These are phyloP conservation scores for Monoraphidium neglectum DNA, from an alignment of 139 green algal species.

Conservation along the genomic window DNA sequence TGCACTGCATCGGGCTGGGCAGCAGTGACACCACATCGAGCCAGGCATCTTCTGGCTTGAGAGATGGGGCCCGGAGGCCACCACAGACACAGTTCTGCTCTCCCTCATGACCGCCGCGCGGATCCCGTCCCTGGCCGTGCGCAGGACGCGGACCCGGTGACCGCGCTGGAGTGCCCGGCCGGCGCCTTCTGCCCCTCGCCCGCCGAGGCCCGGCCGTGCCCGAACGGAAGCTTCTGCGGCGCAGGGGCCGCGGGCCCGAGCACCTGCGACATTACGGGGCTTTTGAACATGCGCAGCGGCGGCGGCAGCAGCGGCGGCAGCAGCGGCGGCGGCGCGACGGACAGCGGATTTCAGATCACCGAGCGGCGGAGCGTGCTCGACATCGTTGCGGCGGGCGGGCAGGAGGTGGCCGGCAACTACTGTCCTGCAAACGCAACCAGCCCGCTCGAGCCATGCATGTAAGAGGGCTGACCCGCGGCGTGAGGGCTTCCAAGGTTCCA, in stretches of 20 bases:
- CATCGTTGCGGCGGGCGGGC: not conserved
- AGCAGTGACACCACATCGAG: too few species aligned
- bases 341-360: not conserved
- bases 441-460: not conserved
- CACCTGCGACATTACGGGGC: not conserved
- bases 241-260: not conserved
- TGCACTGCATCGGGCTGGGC: too few species aligned
- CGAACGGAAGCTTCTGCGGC: constrained; percentile 10
- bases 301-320: too few species aligned
- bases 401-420: not conserved
- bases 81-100: too few species aligned
- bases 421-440: not conserved
- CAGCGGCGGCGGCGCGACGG: too few species aligned
- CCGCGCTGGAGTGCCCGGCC: constrained; percentile 28
- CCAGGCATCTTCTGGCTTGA: too few species aligned
- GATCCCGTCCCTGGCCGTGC: too few species aligned
- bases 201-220: constrained; percentile 7
- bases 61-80: too few species aligned
- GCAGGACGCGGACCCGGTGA: not conserved
- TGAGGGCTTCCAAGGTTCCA: too few species aligned
- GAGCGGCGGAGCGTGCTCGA: not conserved
- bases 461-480: too few species aligned
- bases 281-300: too few species aligned
- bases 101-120: too few species aligned
- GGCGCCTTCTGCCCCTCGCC: constrained; percentile 46